phyloP scores from a whole-genome alignment of 1,284 basidiomycete genomes.

The Leccinum pseudoinsigne region DNA sequence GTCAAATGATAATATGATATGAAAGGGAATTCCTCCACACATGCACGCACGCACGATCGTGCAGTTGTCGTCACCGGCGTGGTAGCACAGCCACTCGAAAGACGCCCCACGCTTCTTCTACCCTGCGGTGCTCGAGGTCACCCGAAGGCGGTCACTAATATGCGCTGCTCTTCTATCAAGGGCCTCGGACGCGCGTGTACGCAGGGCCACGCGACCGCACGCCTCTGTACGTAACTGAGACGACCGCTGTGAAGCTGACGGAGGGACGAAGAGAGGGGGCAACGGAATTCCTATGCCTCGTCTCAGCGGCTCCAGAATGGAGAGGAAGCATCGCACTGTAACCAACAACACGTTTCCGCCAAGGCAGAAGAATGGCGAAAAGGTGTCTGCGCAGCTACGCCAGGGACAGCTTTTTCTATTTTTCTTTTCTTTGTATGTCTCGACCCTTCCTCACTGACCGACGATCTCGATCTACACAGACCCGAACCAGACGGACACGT shows the following conservation, averaged over 20 bases:
- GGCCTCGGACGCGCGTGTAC: slow-evolving; percentile 17
- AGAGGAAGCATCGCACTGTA: slow-evolving; percentile 19
- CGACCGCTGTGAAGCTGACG: not conserved
- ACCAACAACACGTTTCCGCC: slow-evolving; percentile 26
- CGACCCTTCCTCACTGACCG: not conserved
- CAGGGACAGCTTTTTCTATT: slow-evolving; percentile 3
- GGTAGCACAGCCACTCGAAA: slow-evolving; percentile 4
- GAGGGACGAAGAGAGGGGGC: not conserved
- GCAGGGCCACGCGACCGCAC: slow-evolving; percentile 11
- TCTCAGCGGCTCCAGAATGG: slow-evolving; percentile 18
- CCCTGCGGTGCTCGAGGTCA: slow-evolving; percentile 2
- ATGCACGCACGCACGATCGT: not conserved
- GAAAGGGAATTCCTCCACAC: slow-evolving; percentile 4
- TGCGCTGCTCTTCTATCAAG: not conserved
- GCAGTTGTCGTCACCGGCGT: not conserved
- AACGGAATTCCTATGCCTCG: slow-evolving; percentile 4
- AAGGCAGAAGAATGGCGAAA: not conserved
- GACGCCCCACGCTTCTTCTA: slow-evolving; percentile 13
- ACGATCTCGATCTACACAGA: slow-evolving; percentile 11
- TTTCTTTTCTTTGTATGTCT: not conserved
- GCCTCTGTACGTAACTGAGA: not conserved
- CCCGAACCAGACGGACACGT: slow-evolving; percentile 4
- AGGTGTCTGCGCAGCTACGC: slow-evolving; percentile 13
- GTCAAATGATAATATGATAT: slow-evolving; percentile 12
- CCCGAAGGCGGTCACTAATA: slow-evolving; percentile 4